Conservation (phyloP, 768 basidiomycete species). For the Kwoniella sp. region DNA sequence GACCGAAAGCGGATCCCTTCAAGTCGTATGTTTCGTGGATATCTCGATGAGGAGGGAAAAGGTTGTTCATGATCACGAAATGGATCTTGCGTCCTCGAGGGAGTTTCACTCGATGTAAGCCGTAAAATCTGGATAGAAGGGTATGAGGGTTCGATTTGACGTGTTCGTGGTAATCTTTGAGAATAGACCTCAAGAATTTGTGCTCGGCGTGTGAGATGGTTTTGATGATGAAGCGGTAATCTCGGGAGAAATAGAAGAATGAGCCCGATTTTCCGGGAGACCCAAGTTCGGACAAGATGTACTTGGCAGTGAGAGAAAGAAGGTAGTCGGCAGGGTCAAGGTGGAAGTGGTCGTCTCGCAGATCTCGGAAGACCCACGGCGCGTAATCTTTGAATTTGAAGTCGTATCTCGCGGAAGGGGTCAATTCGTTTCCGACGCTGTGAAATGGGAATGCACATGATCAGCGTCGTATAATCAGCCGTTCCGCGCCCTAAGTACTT, state of each 20-base stretch:
- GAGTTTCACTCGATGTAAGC: constrained; percentile 94
- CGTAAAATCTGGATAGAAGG: constrained; percentile 90
- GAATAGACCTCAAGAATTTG: constrained; percentile 83
- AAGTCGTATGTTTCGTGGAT: constrained; percentile 97
- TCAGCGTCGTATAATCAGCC: not conserved
- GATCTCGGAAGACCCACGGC: constrained; percentile 93
- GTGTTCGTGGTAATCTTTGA: constrained; percentile 81
- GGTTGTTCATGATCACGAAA: constrained; percentile 99
- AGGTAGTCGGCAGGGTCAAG: constrained; percentile 98
- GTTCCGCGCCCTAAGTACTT: constrained; percentile 49
- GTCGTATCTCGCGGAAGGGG: constrained; percentile 96
- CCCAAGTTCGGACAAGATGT: constrained; percentile 95
- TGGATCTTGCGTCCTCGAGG: constrained; percentile 93
- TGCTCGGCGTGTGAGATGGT: constrained; percentile 94
- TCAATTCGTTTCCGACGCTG: constrained; percentile 95
- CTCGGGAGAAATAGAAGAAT: constrained; percentile 98
- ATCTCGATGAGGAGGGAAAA: constrained; percentile 96
- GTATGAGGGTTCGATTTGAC: constrained; percentile 91
- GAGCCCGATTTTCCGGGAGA: constrained; percentile 98
- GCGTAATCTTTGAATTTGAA: constrained; percentile 99
- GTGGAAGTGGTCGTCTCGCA: constrained; percentile 91
- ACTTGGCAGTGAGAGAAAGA: constrained; percentile 92
- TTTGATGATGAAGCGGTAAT: constrained; percentile 99
- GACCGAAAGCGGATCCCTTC: constrained; percentile 89
- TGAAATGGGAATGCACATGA: no score